phyloP scores from a whole-genome alignment of 768 basidiomycete species.

The Auriscalpium vulgare region DNA sequence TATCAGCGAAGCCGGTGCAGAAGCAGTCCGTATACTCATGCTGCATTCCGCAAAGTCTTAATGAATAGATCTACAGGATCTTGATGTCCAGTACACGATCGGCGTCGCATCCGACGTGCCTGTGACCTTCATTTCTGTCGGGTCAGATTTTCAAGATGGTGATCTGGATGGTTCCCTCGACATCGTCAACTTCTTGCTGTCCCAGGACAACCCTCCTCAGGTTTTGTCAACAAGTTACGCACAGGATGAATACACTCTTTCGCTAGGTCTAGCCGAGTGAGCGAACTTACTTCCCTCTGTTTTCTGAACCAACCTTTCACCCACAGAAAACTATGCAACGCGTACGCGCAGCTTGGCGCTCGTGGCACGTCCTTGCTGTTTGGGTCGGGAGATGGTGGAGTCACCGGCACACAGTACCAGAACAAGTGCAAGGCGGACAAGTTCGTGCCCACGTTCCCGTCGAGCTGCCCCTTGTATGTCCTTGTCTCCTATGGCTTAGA shows the following conservation, averaged over 20 bases:
- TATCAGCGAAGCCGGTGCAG: constrained; percentile 18
- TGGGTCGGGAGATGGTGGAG: constrained; percentile 15
- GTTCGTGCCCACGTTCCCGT: constrained; percentile 12
- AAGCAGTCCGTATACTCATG: constrained; percentile 15
- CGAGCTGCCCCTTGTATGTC: constrained; percentile 14
- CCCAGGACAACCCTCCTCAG: not conserved
- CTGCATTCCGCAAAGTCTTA: not conserved
- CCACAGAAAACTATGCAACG: constrained; percentile 4
- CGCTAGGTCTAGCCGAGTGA: not conserved
- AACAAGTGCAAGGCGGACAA: not conserved
- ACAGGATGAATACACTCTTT: not conserved
- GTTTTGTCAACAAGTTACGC: not conserved
- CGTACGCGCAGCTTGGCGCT: constrained; percentile 5
- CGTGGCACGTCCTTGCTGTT: constrained; percentile 4
- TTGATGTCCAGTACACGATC: constrained; percentile 19
- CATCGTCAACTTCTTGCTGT: constrained; percentile 19
- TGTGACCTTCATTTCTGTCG: constrained; percentile 25
- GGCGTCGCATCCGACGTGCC: constrained; percentile 22
- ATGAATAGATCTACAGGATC: constrained; percentile 3
- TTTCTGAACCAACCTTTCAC: not conserved
- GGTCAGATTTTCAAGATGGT: constrained; percentile 21
- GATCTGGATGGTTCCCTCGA: constrained; percentile 25
- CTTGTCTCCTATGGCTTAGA: not conserved
- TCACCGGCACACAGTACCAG: constrained; percentile 5
- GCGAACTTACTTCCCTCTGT: not conserved